These are phyloP conservation scores for Triticum timopheevii DNA, from an alignment of 176 grass and related monocot species.

Conservation along the genomic window DNA sequence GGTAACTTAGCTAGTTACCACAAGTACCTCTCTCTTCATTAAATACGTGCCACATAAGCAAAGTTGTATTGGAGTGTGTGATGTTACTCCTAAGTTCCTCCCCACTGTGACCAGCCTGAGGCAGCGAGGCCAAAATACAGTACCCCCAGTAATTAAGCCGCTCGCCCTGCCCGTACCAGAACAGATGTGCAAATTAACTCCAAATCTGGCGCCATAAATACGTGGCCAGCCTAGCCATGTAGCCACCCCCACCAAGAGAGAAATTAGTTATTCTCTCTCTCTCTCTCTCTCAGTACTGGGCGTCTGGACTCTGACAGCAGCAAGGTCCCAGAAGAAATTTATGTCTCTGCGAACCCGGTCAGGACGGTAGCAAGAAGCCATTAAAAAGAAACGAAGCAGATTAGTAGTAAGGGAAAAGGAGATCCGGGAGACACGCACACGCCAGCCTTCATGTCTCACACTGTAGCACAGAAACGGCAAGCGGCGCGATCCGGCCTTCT, in stretches of 20 bases:
- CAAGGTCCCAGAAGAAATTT: constrained; percentile 12
- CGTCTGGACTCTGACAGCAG: neutral
- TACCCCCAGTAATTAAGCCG: neutral
- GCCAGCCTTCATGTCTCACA: constrained; percentile 22
- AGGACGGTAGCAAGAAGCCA: neutral
- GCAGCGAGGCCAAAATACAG: neutral
- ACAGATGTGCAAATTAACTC: neutral
- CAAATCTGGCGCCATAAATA: constrained; percentile 11
- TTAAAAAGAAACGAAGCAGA: neutral
- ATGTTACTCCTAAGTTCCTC: no score
- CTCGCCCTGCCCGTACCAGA: neutral
- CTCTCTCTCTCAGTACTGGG: neutral
- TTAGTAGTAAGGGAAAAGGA: neutral
- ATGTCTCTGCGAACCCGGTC: constrained; percentile 1
- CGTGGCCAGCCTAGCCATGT: neutral
- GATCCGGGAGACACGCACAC: neutral
- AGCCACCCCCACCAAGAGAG: neutral
- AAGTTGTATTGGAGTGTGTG: no score
- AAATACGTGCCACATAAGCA: no score
- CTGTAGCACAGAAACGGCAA: neutral
- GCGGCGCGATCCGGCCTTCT: neutral
- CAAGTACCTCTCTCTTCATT: no score
- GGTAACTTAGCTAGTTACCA: no score
- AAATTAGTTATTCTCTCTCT: neutral
- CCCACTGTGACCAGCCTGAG: no score